Percentiles rank a stretch among this genome's conserved stretches.
These are phyloP conservation scores for Fusarium annulatum DNA, from an alignment of 2,329 filamentous ascomycete species.

Conservation along the genomic window DNA sequence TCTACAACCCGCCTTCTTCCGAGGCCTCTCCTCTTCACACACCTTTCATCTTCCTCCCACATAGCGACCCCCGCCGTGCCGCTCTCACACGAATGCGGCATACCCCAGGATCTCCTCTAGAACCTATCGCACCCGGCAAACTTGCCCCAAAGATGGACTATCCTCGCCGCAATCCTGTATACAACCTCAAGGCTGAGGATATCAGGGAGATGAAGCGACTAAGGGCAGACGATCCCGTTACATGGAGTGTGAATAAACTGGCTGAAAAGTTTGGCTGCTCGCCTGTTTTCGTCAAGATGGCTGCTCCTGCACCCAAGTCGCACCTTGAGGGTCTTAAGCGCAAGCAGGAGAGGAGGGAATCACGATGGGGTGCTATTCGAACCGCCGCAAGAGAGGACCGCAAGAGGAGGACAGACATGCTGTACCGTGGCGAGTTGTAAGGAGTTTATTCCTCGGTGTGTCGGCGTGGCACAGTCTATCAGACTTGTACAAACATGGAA, in stretches of 20 bases:
- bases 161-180: constrained; percentile 51
- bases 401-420: constrained; percentile 62
- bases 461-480: constrained; percentile 4
- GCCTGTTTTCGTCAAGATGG: constrained; percentile 68
- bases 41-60: constrained; percentile 74
- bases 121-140: constrained; percentile 34
- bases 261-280: constrained; percentile 67
- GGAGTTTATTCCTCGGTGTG: background rate
- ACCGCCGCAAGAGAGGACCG: constrained; percentile 66
- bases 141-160: constrained; percentile 52
- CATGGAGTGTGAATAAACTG: constrained; percentile 65
- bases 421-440: constrained; percentile 64
- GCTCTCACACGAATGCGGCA: constrained; percentile 60
- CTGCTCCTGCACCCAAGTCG: constrained; percentile 60
- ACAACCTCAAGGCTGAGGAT: constrained; percentile 66
- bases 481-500: constrained; percentile 40
- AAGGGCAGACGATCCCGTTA: constrained; percentile 62
- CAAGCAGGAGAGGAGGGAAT: constrained; percentile 60
- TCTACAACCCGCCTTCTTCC: constrained; percentile 68
- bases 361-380: constrained; percentile 68
- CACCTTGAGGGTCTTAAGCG: constrained; percentile 60
- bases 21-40: constrained; percentile 70
- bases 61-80: constrained; percentile 63
- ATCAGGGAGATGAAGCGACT: constrained; percentile 70
- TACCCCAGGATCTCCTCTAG: constrained; percentile 42